Base-by-base conservation (phyloP, 495 filamentous ascomycete species). In the Xylaria castorea region DNA sequence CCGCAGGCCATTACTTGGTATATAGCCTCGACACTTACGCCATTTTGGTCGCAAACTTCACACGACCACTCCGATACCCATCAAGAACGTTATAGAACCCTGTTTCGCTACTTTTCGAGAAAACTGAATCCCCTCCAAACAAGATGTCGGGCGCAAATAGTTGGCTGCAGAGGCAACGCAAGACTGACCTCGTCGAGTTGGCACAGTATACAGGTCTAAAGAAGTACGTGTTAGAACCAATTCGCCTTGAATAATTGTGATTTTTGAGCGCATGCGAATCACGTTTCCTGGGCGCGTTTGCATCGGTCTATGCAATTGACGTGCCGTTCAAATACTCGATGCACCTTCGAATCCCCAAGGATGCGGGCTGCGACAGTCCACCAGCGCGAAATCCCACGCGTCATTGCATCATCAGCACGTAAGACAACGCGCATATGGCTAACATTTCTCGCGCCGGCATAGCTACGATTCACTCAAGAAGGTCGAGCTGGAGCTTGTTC, bases 161-260 rank as follows among this genome's bases (percentile, higher is more conserved):
- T 75, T 98, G 91, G 91, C 87, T 98, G 76, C 89, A 91, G 75
- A 89, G 90, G 79, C 92, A 97, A 87, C 91, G 91, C 83, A 98
- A 98, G 84, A 84, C 84, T 71, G 93, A 95, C 72, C 88, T 99
- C 63, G 74, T 88, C 48, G 91, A 94, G 74, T 85, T 97, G 58
- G 93, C 93, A 62, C 85, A 92, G 57, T 82, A 88, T 44, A 90
- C 93, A 69, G 92, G 92, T 34, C 82, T 97, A 50, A 87, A 87
- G 76, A 88, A 92, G 94, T 95, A 87, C 75, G 89, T 82, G 73
- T 74, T 58, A 57, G 44, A 64, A 16, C 62, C 68, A 55, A 64
- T 64, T 55, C 42, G 14, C 62, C 74, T 58, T 72, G 58, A 53
- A 16, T 57, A 57, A 30, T 32, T 57, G n/a, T n/a, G 53, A 57